Base-by-base conservation (phyloP, 2,329 filamentous ascomycete genomes). In the Grosmannia serpens region DNA sequence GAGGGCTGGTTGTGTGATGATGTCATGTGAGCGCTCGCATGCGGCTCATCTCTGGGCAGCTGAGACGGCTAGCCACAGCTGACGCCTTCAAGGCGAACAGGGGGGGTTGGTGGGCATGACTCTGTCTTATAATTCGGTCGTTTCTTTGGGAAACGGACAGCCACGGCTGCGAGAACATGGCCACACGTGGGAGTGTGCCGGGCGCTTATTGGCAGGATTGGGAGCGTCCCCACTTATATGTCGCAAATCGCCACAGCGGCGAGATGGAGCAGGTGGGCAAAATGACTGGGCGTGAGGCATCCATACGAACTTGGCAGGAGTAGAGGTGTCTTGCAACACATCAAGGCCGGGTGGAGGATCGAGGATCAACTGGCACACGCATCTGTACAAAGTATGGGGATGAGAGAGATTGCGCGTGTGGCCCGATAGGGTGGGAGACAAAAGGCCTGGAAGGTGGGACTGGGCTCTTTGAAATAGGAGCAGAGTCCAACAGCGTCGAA, bases 251-350 rank as follows among this genome's bases (percentile, higher is more conserved):
- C 38, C 22, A 17, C 53, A 26, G 22, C 41, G 22, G 22, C 44
- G 31, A 29, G 29, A 38, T 17, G 22, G 60, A 58, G 62, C 62
- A 63, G 62, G 62, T 63, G 62, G 62, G 58, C 62, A 56, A 50
- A 62, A 62, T 54, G 62, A 63, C 62, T 63, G 60, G 62, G 56
- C 55, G 35, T 50, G 29, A 53, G 47, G 26, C 20, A 51, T 35
- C 50, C 41, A 10, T 20, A 44, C 20, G 20, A 7, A 9, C 41
- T 44, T 20, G 38, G 41, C 41, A n/a, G 20, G 41, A 9, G 9
- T 44, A n/a, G n/a, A 44, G 41, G 41, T 22, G 41, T 22, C 20
- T 26, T 26, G 15, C 38, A 27, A 41, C 24, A 5, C 29, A 46
- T n/a, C 9, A 46, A 46, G 13, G 15, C 26, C 13, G 31, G 13